Base-by-base conservation (phyloP, 2,329 filamentous ascomycete species). In the Cladophialophora immunda region DNA sequence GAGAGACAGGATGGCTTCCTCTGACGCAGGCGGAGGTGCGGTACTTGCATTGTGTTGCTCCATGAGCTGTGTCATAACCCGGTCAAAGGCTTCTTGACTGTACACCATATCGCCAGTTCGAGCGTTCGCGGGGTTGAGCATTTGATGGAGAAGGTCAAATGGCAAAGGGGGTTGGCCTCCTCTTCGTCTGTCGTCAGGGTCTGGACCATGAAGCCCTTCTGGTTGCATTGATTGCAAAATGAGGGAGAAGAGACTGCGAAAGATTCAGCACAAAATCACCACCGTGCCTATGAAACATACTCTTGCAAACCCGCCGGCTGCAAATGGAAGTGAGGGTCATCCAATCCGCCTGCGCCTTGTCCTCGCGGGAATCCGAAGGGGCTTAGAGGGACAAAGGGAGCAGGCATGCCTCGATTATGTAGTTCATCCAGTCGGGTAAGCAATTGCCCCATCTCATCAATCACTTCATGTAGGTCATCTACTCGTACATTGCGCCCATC, bases 71-170 rank as follows among this genome's bases (percentile, higher is more conserved):
- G 92, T 91, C 64, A 99, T 91, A 70, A 98, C 92, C 36, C 91
- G 88, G 76, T 99, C 94, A 34, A 98, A 82, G 2, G 92, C 94
- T 80, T 97, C 93, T 78, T 98, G 92, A 0, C 91, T 91, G 77
- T 94, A 96, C 0, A 97, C 94, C 7, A 90, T 92, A 77, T 98
- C 94, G 22, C 93, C 92, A 66, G 86, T 83, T 17, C 76, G 74
- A 15, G 77, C 80, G 29, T 77, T 76, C 11, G 74, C 75, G n/a
- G 79, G 71, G 62, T 78, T 78, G 55, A 83, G 68, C 8, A 83
- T 55, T 27, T 75, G 73, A 7, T 76, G 75, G 41, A 86, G 77
- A 22, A 87, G 75, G 29, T 82, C 79, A 58, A 86, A 76, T 0
- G 84, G 82, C 64, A 75, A 69, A 5, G 70, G 71, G 41, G 63